Percentiles rank a stretch among this genome's conserved stretches.
Conservation (phyloP, 1,139 yeast genomes). For the Kodamaea suecica region DNA sequence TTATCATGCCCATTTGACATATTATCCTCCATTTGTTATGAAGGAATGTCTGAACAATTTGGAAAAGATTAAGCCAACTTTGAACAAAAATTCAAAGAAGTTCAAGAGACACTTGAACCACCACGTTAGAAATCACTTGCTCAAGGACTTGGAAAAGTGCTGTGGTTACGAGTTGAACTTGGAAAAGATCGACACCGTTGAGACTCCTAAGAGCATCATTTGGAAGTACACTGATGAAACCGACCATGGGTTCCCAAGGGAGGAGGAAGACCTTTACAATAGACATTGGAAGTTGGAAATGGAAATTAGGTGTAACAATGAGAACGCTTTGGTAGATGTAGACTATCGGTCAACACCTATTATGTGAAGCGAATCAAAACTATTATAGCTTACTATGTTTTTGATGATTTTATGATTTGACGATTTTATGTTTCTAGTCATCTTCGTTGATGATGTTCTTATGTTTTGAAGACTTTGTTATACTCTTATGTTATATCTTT, state of each 20-base stretch:
- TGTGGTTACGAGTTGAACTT: slow-evolving; percentile 57
- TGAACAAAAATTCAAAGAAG: slow-evolving; percentile 68
- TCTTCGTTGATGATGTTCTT: slow-evolving; percentile 2
- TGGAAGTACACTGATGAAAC: slow-evolving; percentile 56
- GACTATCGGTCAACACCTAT: slow-evolving; percentile 49
- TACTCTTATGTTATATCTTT: too few species aligned
- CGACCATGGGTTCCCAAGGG: slow-evolving; percentile 51
- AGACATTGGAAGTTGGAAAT: slow-evolving; percentile 59
- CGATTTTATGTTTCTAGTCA: neutral
- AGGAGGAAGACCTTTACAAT: slow-evolving; percentile 42
- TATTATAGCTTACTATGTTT: too few species aligned
- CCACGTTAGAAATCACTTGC: slow-evolving; percentile 67
- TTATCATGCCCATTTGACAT: slow-evolving; percentile 62
- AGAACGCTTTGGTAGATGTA: slow-evolving; percentile 59
- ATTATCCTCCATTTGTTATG: slow-evolving; percentile 71
- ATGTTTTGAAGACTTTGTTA: slow-evolving; percentile 4
- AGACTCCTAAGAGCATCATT: slow-evolving; percentile 37
- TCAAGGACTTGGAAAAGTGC: slow-evolving; percentile 61
- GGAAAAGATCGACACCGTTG: slow-evolving; percentile 48
- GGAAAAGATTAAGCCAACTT: slow-evolving; percentile 70
- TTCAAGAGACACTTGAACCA: slow-evolving; percentile 74
- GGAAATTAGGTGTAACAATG: slow-evolving; percentile 56
- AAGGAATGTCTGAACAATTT: slow-evolving; percentile 65
- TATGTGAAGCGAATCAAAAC: too few species aligned
- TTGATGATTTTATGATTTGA: too few species aligned